Evolutionary conservation across 768 basidiomycete species (phyloP), one percentile per base, ranked within the genome.

Genomic region (Amanita inopinata): DNA sequence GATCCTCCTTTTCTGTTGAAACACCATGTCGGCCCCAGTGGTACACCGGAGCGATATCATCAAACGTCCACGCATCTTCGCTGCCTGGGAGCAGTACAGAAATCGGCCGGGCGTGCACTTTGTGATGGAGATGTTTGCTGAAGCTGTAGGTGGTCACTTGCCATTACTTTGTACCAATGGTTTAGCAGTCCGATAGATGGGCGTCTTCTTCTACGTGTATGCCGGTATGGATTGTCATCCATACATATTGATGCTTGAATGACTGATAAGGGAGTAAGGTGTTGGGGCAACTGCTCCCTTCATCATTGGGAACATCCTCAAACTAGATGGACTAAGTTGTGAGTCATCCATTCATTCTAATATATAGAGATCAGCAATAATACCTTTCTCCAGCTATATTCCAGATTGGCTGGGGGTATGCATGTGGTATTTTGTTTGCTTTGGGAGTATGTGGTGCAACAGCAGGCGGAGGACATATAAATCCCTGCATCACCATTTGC

Each of bases 181-280:
- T 47, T 40, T 37, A 36, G 24, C 28, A 11, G 14, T 43, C 14
- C 40, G 24, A 12, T 46, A 80, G 78, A 40, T 76, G 27, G 80
- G 79, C 9, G 76, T 74, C 11, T 80, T 79, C 55, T 59, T 83
- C 47, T 81, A 78, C 52, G 67, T 69, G 18, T 76, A 71, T 45
- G 62, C 61, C n/a, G 75, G 74, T 66, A 28, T 46, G 64, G 39
- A n/a, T 7, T 19, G 1, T 7, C 33, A 33, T 38, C 3, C 30
- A 4, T 10, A n/a, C 9, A n/a, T 9, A 5, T n/a, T 14, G 12
- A 30, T 8, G 14, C 12, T 7, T n/a, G 10, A 32, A 17, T 44
- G n/a, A 49, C n/a, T n/a, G 17, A 30, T 34, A 33, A 0, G 19
- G 33, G 10, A 7, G 20, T 33, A 51, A 71, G 78, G 78, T 39